Percentiles rank a stretch among this genome's conserved stretches.
Evolutionary conservation across 169 alveolate genomes (phyloP).

Genomic region (Theileria luwenshuni): DNA sequence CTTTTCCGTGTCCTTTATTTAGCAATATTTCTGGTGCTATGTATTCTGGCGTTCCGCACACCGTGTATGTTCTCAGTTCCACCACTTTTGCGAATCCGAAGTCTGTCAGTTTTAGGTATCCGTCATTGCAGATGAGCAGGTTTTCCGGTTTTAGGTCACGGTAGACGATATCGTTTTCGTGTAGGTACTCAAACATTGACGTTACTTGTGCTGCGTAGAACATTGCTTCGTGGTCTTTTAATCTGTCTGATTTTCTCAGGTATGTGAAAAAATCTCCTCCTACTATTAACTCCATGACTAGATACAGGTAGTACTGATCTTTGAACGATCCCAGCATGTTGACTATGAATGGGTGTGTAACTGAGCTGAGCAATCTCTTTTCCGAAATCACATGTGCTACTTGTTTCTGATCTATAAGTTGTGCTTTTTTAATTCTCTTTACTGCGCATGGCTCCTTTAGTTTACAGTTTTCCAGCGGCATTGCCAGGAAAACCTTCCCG

Average conservation of each 20-base stretch:
- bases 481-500: slow-evolving; percentile 92
- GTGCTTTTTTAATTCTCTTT: slow-evolving; percentile 80
- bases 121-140: slow-evolving; percentile 93
- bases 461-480: slow-evolving; percentile 63
- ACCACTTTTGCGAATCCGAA: slow-evolving; percentile 99
- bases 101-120: slow-evolving; percentile 97
- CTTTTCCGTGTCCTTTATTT: slow-evolving; percentile 93
- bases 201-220: slow-evolving; percentile 94
- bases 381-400: slow-evolving; percentile 95
- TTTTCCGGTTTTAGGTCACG: slow-evolving; percentile 97
- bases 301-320: slow-evolving; percentile 88
- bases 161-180: slow-evolving; percentile 90
- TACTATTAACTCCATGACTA: slow-evolving; percentile 92
- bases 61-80: slow-evolving; percentile 95
- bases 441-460: slow-evolving; percentile 75
- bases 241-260: slow-evolving; percentile 88
- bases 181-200: slow-evolving; percentile 94
- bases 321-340: slow-evolving; percentile 86
- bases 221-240: slow-evolving; percentile 91
- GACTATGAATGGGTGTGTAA: slow-evolving; percentile 94
- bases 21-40: slow-evolving; percentile 99
- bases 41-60: slow-evolving; percentile 99
- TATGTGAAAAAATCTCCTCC: slow-evolving; percentile 96
- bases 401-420: slow-evolving; percentile 81
- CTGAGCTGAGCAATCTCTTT: slow-evolving; percentile 87